Evolutionary conservation across 1,284 basidiomycete genomes (phyloP).

Genomic region (Volvariella surrecta): DNA sequence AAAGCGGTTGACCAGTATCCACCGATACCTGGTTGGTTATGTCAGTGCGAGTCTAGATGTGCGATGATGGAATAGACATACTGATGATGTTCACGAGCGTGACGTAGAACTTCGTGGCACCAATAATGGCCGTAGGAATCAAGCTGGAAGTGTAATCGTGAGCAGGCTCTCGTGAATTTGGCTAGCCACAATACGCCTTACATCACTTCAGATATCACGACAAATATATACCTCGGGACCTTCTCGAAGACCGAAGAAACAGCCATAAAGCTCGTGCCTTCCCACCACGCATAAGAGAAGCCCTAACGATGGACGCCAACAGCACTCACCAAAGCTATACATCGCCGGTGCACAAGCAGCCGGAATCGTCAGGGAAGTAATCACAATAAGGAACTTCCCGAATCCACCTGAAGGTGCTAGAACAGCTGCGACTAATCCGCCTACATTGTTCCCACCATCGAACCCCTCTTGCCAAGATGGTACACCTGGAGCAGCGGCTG

Average conservation of each 20-base stretch:
- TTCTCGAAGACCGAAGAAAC: constrained; percentile 43
- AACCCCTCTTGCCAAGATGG: constrained; percentile 51
- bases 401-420: constrained; percentile 44
- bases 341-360: constrained; percentile 62
- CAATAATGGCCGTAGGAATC: constrained; percentile 52
- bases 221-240: constrained; percentile 60
- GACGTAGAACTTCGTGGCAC: constrained; percentile 47
- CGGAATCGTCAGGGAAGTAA: constrained; percentile 39
- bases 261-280: constrained; percentile 62
- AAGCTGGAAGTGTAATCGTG: constrained; percentile 27
- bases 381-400: constrained; percentile 35
- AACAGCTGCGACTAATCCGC: constrained; percentile 50
- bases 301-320: not conserved
- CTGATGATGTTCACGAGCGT: constrained; percentile 50
- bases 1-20: constrained; percentile 58
- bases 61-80: constrained; percentile 18
- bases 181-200: constrained; percentile 14
- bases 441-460: constrained; percentile 43
- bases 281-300: not conserved
- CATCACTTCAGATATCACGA: constrained; percentile 70
- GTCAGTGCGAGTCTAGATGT: not conserved
- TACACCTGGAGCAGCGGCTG: constrained; percentile 46
- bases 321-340: constrained; percentile 55
- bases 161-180: not conserved
- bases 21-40: constrained; percentile 28